These are phyloP conservation scores for Eucalyptus sideroxylon DNA, from an alignment of 345 rosid genomes.

Conservation along the genomic window DNA sequence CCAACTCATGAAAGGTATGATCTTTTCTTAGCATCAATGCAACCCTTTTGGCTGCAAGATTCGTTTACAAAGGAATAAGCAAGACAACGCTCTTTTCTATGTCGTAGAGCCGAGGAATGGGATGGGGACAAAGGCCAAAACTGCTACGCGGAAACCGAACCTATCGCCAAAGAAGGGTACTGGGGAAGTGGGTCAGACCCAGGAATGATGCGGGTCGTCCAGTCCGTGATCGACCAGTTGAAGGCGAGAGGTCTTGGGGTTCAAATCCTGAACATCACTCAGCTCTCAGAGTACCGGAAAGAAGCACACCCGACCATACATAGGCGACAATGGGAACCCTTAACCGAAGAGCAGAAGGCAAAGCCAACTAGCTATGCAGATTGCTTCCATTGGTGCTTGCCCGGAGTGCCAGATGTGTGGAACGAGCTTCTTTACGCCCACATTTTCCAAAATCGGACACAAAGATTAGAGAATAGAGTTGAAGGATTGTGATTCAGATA, in stretches of 20 bases:
- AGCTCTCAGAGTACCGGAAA: slow-evolving; percentile 67
- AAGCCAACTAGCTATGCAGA: slow-evolving; percentile 65
- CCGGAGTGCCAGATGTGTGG: slow-evolving; percentile 95
- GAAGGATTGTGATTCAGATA: neutral
- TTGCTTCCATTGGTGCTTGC: slow-evolving; percentile 92
- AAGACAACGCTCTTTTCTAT: neutral
- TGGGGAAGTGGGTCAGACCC: slow-evolving; percentile 36
- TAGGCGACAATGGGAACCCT: slow-evolving; percentile 60
- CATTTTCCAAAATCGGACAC: slow-evolving; percentile 1
- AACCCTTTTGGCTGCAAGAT: neutral
- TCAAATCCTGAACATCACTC: slow-evolving; percentile 65
- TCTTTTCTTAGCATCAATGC: neutral
- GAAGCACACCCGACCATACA: slow-evolving; percentile 70
- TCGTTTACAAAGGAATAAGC: neutral
- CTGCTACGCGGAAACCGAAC: slow-evolving; percentile 52
- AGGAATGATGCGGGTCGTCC: slow-evolving; percentile 42
- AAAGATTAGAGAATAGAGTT: neutral
- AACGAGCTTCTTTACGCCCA: slow-evolving; percentile 68
- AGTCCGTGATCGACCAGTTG: slow-evolving; percentile 17
- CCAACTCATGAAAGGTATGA: slow-evolving; percentile 78
- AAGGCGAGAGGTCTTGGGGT: slow-evolving; percentile 37
- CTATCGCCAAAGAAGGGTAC: slow-evolving; percentile 34
- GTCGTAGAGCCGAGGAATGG: slow-evolving; percentile 70
- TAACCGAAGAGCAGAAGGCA: slow-evolving; percentile 26
- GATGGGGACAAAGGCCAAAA: slow-evolving; percentile 32